These are phyloP conservation scores for Sanghuangporus sanghuang DNA, from an alignment of 1,284 basidiomycete species.

Conservation along the genomic window DNA sequence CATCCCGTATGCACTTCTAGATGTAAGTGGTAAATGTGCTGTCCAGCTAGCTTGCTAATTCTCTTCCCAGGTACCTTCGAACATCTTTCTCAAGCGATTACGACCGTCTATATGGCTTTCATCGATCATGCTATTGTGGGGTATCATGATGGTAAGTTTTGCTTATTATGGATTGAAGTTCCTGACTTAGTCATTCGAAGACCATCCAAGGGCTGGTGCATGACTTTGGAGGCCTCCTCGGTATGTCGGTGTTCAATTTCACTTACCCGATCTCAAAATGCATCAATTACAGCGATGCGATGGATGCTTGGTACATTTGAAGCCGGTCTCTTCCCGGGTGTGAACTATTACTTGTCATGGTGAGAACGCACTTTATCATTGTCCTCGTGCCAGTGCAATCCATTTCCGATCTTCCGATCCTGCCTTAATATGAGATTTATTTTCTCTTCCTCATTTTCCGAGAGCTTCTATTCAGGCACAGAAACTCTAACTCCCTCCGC, in stretches of 20 bases:
- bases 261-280: not conserved
- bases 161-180: not conserved
- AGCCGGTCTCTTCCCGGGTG: slow-evolving; percentile 23
- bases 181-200: slow-evolving; percentile 28
- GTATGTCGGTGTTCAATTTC: slow-evolving; percentile 31
- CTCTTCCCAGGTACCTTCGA: slow-evolving; percentile 15
- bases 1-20: slow-evolving; percentile 13
- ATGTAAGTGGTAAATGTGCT: not conserved
- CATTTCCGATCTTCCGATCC: not conserved
- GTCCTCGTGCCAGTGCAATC: not conserved
- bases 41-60: slow-evolving; percentile 21
- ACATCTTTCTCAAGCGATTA: slow-evolving; percentile 28
- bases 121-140: slow-evolving; percentile 24
- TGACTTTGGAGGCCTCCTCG: slow-evolving; percentile 58
- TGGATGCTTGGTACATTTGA: slow-evolving; percentile 22
- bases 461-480: not conserved
- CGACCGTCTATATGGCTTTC: slow-evolving; percentile 28
- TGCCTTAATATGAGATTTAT: not conserved
- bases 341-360: slow-evolving; percentile 16
- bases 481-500: not conserved
- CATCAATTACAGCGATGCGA: slow-evolving; percentile 11
- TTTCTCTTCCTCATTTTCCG: not conserved
- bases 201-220: slow-evolving; percentile 64
- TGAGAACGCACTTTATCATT: not conserved
- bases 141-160: slow-evolving; percentile 35